Percentiles rank a stretch among this genome's conserved stretches.
These are phyloP conservation scores for Dactylellina haptotyla DNA, from an alignment of 2,329 filamentous ascomycete genomes.

Conservation along the genomic window DNA sequence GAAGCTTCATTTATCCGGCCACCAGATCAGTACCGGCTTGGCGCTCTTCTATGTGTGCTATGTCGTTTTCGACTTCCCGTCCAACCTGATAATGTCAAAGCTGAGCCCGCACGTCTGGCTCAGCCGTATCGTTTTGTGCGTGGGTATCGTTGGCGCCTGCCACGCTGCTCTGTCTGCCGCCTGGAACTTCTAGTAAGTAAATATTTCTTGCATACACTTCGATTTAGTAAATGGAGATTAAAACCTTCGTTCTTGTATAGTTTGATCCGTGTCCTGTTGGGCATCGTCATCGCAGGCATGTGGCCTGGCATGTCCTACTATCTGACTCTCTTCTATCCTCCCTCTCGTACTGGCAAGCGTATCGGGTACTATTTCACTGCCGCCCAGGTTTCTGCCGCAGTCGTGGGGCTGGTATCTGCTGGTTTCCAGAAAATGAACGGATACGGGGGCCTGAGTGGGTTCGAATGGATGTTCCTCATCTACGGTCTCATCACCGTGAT, in stretches of 20 bases:
- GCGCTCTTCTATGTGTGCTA: conserved; percentile 93
- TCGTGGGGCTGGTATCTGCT: conserved; percentile 87
- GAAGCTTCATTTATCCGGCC: conserved; percentile 74
- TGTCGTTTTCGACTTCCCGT: conserved; percentile 87
- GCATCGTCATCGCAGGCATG: conserved; percentile 89
- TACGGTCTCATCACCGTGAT: conserved; percentile 80
- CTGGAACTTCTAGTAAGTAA: conserved; percentile 80
- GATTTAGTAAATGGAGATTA: background rate
- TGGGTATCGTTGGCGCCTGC: conserved; percentile 83
- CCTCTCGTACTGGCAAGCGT: conserved; percentile 83
- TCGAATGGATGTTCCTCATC: conserved; percentile 91
- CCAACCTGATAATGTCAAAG: conserved; percentile 86
- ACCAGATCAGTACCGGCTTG: conserved; percentile 83
- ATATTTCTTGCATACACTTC: background rate
- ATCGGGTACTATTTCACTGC: conserved; percentile 92
- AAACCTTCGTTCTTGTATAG: conserved; percentile 60
- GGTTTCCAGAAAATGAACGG: conserved; percentile 94
- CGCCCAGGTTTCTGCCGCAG: conserved; percentile 85
- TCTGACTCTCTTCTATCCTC: conserved; percentile 89
- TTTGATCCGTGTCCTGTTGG: conserved; percentile 83
- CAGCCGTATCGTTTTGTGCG: conserved; percentile 87
- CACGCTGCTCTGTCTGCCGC: conserved; percentile 82
- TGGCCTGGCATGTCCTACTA: conserved; percentile 97
- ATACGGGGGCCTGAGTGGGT: conserved; percentile 77
- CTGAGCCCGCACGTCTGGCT: conserved; percentile 90